Percentiles rank a stretch among this genome's conserved stretches.
These are phyloP conservation scores for Ogataea thermomethanolica DNA, from an alignment of 805 yeast genomes.

Conservation along the genomic window DNA sequence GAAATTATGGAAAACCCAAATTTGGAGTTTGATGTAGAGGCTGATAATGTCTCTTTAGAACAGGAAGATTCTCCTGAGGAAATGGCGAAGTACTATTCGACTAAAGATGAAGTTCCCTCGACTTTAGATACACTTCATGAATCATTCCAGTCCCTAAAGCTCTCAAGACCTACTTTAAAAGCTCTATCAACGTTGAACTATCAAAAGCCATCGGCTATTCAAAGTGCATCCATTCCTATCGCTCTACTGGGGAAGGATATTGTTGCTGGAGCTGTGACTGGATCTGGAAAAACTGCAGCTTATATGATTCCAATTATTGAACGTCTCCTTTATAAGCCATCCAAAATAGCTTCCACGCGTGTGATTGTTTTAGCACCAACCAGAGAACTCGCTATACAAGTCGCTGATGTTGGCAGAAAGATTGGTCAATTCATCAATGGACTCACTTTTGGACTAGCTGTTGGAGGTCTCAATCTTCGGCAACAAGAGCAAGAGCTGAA, in stretches of 20 bases:
- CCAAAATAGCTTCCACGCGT: conserved; percentile 80
- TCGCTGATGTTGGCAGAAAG: conserved; percentile 86
- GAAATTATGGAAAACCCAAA: conserved; percentile 8
- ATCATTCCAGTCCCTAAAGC: conserved; percentile 70
- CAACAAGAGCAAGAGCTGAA: conserved; percentile 94
- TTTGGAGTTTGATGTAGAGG: conserved; percentile 1
- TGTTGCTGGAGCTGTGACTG: conserved; percentile 99
- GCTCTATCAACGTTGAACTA: conserved; percentile 82
- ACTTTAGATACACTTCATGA: conserved; percentile 39
- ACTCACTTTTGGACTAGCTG: conserved; percentile 88
- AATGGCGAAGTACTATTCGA: conserved; percentile 74
- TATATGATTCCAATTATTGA: conserved; percentile 95
- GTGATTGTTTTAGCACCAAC: conserved; percentile 93
- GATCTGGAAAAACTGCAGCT: conserved; percentile 99
- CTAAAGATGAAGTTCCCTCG: conserved; percentile 33
- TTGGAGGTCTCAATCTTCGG: conserved; percentile 94
- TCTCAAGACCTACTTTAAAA: conserved; percentile 87
- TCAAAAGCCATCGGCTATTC: conserved; percentile 89
- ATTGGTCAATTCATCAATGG: conserved; percentile 73
- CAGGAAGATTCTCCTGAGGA: conserved; percentile 74
- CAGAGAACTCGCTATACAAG: conserved; percentile 96
- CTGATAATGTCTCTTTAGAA: not conserved
- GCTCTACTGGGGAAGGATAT: conserved; percentile 92
- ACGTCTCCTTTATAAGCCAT: conserved; percentile 84
- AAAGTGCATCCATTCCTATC: conserved; percentile 88